Conservation (phyloP, 495 filamentous ascomycete genomes). For the Xylaria flabelliformis region DNA sequence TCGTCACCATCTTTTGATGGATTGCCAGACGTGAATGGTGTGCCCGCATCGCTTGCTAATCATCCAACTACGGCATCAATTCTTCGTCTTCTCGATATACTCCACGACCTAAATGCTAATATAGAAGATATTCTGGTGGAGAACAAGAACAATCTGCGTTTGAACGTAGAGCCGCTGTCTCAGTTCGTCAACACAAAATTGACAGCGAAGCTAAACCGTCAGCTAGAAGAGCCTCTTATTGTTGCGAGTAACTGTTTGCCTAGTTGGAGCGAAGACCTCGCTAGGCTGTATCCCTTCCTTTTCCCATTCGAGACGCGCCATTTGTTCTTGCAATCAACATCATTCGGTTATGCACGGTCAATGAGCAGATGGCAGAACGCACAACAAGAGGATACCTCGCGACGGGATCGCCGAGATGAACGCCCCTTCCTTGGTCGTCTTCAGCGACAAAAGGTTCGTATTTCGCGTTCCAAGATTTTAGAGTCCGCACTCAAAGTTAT, state of each 20-base stretch:
- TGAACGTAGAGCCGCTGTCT: slow-evolving; percentile 82
- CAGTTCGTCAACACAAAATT: slow-evolving; percentile 99
- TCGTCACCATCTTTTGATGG: slow-evolving; percentile 57
- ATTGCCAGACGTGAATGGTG: slow-evolving; percentile 46
- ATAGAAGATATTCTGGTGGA: slow-evolving; percentile 96
- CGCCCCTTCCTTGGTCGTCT: slow-evolving; percentile 90
- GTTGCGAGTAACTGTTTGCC: slow-evolving; percentile 97
- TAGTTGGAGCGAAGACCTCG: slow-evolving; percentile 96
- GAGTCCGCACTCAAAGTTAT: slow-evolving; percentile 99
- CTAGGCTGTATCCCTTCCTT: slow-evolving; percentile 94
- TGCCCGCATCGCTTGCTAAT: slow-evolving; percentile 85
- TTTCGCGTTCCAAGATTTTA: slow-evolving; percentile 88
- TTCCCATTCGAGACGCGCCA: slow-evolving; percentile 99
- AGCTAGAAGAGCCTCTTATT: slow-evolving; percentile 97
- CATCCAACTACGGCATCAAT: slow-evolving; percentile 85
- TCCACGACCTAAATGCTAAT: slow-evolving; percentile 93
- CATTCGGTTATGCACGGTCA: slow-evolving; percentile 95
- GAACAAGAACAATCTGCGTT: slow-evolving; percentile 69
- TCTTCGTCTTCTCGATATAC: slow-evolving; percentile 83
- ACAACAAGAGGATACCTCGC: slow-evolving; percentile 76
- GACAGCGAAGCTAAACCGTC: slow-evolving; percentile 97
- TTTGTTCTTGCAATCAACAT: slow-evolving; percentile 95
- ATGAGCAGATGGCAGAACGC: slow-evolving; percentile 98
- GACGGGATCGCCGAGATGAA: slow-evolving; percentile 86
- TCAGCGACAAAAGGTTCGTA: slow-evolving; percentile 96